A percentile compares a stretch with the other conserved stretches of the same genome.
Evolutionary conservation across 2,329 filamentous ascomycete genomes (phyloP).

Genomic region (Aspergillus sp.): DNA sequence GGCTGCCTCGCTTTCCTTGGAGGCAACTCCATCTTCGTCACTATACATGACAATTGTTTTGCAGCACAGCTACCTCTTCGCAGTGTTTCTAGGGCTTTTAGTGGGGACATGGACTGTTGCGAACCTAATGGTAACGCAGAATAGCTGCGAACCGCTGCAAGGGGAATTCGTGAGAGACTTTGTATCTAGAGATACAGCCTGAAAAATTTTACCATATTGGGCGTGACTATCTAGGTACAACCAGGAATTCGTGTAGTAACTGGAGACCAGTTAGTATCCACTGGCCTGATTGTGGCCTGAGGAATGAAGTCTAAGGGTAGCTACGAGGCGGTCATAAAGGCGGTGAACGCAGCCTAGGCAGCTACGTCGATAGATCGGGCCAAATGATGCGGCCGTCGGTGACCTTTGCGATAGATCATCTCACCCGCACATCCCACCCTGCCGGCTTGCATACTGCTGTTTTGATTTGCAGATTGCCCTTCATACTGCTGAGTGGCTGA

Average conservation of each 20-base stretch:
- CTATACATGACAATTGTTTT: background rate
- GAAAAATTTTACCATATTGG: no score
- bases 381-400: constrained; percentile 6
- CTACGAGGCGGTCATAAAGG: constrained; percentile 8
- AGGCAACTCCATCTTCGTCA: background rate
- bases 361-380: constrained; percentile 4
- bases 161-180: no score
- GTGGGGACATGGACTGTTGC: no score
- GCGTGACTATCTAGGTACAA: no score
- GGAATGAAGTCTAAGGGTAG: no score
- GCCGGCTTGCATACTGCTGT: background rate
- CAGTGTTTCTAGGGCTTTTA: no score
- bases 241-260: no score
- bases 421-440: background rate
- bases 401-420: constrained; percentile 4
- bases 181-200: no score
- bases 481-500: background rate
- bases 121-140: no score
- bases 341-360: constrained; percentile 8
- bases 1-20: background rate
- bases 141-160: no score
- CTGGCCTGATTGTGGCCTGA: no score
- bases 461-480: background rate
- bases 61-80: background rate
- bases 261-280: no score